Conservation (phyloP, 2,329 filamentous ascomycete genomes). For the Talaromyces verruculosus region DNA sequence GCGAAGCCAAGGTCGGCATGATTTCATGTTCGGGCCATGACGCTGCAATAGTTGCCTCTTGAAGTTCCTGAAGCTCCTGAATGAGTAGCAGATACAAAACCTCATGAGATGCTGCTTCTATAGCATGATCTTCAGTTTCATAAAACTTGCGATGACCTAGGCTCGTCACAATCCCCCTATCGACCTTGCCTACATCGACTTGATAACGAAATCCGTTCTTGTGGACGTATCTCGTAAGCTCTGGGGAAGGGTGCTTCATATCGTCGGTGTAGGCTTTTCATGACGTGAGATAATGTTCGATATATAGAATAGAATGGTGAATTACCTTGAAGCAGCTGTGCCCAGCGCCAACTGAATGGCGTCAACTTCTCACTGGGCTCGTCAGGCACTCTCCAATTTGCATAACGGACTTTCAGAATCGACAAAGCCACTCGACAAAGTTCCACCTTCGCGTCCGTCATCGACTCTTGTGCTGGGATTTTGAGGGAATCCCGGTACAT, state of each 20-base stretch:
- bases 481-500: constrained; percentile 32
- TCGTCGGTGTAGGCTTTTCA: background rate
- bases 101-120: constrained; percentile 32
- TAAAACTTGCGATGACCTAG: constrained; percentile 27
- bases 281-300: background rate
- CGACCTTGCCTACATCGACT: constrained; percentile 28
- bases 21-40: constrained; percentile 4
- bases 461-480: constrained; percentile 19
- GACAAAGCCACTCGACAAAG: constrained; percentile 32
- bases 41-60: constrained; percentile 13
- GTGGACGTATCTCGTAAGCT: constrained; percentile 30
- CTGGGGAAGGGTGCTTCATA: constrained; percentile 8
- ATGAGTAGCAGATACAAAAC: constrained; percentile 30
- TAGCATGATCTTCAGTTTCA: constrained; percentile 28
- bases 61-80: constrained; percentile 12
- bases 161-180: constrained; percentile 26
- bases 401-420: constrained; percentile 27
- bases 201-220: constrained; percentile 30
- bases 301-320: background rate
- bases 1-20: constrained; percentile 11
- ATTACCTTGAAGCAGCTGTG: constrained; percentile 31
- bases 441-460: constrained; percentile 27
- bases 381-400: constrained; percentile 32
- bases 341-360: constrained; percentile 32
- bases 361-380: constrained; percentile 25